Evolutionary conservation across 345 rosid species (phyloP).

Genomic region (Iberis pinnata): DNA sequence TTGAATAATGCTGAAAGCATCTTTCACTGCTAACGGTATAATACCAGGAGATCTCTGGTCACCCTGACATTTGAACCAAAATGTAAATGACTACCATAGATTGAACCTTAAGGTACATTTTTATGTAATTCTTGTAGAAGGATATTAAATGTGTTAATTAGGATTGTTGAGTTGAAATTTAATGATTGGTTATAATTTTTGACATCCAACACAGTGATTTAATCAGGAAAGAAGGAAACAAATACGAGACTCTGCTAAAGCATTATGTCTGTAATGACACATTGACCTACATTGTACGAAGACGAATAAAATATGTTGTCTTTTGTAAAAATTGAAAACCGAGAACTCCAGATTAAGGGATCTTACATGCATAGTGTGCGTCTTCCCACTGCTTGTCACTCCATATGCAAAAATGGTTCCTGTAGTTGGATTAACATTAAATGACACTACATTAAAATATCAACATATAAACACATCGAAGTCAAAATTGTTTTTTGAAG

Average conservation of each 20-base stretch:
- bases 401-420: slow-evolving; percentile 99
- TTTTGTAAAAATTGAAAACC: slow-evolving; percentile 2
- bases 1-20: slow-evolving; percentile 93
- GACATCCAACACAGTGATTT: too few relatives aligned
- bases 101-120: too few relatives aligned
- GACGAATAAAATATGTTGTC: too few relatives aligned
- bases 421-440: slow-evolving; percentile 32
- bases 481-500: slow-evolving; percentile 4
- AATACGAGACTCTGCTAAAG: too few relatives aligned
- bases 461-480: not conserved
- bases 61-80: slow-evolving; percentile 59
- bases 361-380: slow-evolving; percentile 99
- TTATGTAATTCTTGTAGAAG: too few relatives aligned
- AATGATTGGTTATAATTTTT: too few relatives aligned
- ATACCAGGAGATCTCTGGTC: slow-evolving; percentile 99
- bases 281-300: too few relatives aligned
- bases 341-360: slow-evolving; percentile 20
- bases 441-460: slow-evolving; percentile 14
- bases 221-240: too few relatives aligned
- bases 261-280: too few relatives aligned
- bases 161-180: too few relatives aligned
- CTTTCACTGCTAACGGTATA: slow-evolving; percentile 93
- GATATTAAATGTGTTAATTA: too few relatives aligned
- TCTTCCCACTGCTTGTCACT: slow-evolving; percentile 99
- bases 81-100: too few relatives aligned